phyloP scores from a whole-genome alignment of 176 grass and related monocot species.

The Alloteropsis semialata region DNA sequence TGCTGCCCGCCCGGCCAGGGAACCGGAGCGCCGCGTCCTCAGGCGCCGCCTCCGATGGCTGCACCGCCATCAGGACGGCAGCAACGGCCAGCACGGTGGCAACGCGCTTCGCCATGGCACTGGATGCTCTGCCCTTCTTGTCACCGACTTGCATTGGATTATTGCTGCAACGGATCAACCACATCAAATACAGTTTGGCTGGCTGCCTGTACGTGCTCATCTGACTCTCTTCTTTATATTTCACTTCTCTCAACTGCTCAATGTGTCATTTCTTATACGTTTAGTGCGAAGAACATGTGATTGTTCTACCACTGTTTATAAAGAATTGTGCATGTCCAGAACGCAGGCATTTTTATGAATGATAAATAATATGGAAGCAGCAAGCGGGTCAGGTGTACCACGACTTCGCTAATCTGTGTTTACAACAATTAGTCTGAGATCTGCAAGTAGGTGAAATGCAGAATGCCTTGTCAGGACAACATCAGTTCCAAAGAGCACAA shows the following conservation, averaged over 20 bases:
- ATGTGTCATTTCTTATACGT: background rate
- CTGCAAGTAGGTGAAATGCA: background rate
- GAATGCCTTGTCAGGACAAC: background rate
- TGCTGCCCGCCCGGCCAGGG: slow-evolving; percentile 1
- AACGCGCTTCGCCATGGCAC: background rate
- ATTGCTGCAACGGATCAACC: too few relatives aligned
- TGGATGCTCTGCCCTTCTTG: too few relatives aligned
- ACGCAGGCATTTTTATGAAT: background rate
- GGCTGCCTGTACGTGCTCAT: too few relatives aligned
- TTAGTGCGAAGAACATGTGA: background rate
- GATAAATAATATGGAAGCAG: background rate
- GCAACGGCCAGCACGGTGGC: background rate
- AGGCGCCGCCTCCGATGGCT: background rate
- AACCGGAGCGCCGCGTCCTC: slow-evolving; percentile 4
- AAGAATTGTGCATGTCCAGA: background rate
- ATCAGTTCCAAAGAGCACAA: background rate
- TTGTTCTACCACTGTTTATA: background rate
- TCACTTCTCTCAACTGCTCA: background rate
- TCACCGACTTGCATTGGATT: too few relatives aligned
- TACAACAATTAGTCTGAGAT: background rate
- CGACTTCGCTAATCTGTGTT: background rate
- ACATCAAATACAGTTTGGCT: too few relatives aligned
- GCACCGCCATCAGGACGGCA: background rate
- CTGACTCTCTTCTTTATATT: background rate
- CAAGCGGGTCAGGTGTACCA: background rate